These are phyloP conservation scores for Dictyostelium purpureum DNA, from an alignment of 78 protist species.

Conservation along the genomic window DNA sequence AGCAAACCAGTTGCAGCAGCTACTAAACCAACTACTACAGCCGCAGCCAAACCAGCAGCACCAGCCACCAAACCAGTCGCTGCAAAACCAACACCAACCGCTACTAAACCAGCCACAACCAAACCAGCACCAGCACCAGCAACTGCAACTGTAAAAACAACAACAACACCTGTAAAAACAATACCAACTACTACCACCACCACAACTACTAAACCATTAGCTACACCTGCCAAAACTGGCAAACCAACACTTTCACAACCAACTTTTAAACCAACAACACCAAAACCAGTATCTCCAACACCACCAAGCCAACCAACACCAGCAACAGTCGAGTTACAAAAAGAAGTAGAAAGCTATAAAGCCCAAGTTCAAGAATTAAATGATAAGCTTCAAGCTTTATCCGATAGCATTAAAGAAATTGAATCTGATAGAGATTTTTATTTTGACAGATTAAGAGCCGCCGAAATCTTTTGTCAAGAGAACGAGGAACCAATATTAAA, in stretches of 20 bases:
- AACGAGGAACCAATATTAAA: not conserved
- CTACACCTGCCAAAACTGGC: not conserved
- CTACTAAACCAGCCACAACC: not conserved
- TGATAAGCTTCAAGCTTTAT: slow-evolving; percentile 35
- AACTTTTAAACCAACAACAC: not conserved
- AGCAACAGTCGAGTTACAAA: not conserved
- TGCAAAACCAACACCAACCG: not conserved
- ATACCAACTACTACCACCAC: not conserved
- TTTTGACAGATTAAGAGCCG: slow-evolving; percentile 80
- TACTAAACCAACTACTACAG: not conserved
- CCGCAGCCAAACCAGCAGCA: slow-evolving; percentile 17
- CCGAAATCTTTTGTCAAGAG: slow-evolving; percentile 86
- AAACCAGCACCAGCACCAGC: not conserved
- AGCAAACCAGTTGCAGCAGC: not conserved
- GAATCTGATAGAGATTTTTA: slow-evolving; percentile 90
- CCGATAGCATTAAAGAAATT: slow-evolving; percentile 47
- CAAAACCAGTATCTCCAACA: slow-evolving; percentile 17
- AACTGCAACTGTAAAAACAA: slow-evolving; percentile 3
- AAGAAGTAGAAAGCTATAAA: slow-evolving; percentile 17
- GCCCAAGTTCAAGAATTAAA: slow-evolving; percentile 13
- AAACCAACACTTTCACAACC: slow-evolving; percentile 11
- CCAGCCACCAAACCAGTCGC: slow-evolving; percentile 1
- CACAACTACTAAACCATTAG: not conserved
- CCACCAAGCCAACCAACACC: not conserved
- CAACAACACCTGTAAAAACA: not conserved